A percentile compares a stretch with the other conserved stretches of the same genome.
phyloP scores from a whole-genome alignment of 164 flowering plant genomes.

The Piper betle region DNA sequence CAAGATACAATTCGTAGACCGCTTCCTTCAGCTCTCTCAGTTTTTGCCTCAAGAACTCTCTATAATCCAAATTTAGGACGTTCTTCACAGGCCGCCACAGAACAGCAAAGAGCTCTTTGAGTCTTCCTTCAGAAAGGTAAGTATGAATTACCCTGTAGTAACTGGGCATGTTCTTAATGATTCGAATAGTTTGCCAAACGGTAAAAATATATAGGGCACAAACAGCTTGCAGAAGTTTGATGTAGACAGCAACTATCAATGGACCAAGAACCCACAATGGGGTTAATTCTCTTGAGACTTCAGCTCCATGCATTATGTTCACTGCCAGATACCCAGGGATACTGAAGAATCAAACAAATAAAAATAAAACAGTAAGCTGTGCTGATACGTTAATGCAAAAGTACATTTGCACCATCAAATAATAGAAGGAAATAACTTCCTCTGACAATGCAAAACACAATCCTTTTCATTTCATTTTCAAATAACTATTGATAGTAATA shows the following conservation, averaged over 20 bases:
- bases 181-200: slow-evolving; percentile 44
- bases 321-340: slow-evolving; percentile 48
- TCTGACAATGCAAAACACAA: too few species aligned
- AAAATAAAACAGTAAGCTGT: background rate
- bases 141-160: slow-evolving; percentile 22
- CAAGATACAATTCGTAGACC: slow-evolving; percentile 48
- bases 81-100: slow-evolving; percentile 37
- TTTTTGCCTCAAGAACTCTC: slow-evolving; percentile 20
- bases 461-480: too few species aligned
- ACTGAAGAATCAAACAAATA: slow-evolving; percentile 30
- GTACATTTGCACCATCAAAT: background rate
- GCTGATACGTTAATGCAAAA: background rate
- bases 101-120: slow-evolving; percentile 25
- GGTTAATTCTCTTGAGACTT: slow-evolving; percentile 64
- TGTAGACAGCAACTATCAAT: slow-evolving; percentile 48
- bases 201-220: slow-evolving; percentile 47
- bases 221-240: slow-evolving; percentile 45
- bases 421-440: too few species aligned
- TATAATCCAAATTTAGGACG: slow-evolving; percentile 39
- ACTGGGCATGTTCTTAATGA: slow-evolving; percentile 37
- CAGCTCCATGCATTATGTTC: slow-evolving; percentile 47
- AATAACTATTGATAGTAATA: too few species aligned
- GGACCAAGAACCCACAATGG: slow-evolving; percentile 86
- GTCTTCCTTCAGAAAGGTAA: slow-evolving; percentile 40
- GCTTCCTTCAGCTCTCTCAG: slow-evolving; percentile 32